A percentile compares a stretch with the other conserved stretches of the same genome.
Evolutionary conservation across 176 grass and related monocot genomes (phyloP).

Genomic region (Phragmites australis): DNA sequence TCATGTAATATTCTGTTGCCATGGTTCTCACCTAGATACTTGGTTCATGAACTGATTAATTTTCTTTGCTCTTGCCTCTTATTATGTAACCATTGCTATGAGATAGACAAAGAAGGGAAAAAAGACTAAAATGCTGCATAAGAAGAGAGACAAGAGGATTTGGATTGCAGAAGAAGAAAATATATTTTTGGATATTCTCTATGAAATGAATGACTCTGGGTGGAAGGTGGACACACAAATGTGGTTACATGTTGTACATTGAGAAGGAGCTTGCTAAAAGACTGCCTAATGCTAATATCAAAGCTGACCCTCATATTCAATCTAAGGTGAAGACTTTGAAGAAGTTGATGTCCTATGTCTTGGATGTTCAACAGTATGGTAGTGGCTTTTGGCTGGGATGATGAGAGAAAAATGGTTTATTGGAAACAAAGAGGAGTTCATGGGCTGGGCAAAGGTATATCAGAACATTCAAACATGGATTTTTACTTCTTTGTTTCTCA

Average conservation of each 20-base stretch:
- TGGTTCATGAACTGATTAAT: too few relatives aligned
- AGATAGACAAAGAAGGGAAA: too few relatives aligned
- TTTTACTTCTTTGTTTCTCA: background rate
- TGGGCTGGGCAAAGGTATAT: background rate
- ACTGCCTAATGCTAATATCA: background rate
- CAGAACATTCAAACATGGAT: background rate
- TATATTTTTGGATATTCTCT: background rate
- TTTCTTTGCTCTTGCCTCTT: too few relatives aligned
- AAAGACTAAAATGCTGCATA: background rate
- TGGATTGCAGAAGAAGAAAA: background rate
- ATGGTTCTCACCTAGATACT: too few relatives aligned
- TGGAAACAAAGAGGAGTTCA: background rate
- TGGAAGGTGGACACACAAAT: constrained; percentile 14
- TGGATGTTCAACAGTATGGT: background rate
- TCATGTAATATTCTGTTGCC: too few relatives aligned
- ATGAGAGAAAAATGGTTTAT: background rate
- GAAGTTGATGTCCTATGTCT: background rate
- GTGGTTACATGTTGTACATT: background rate
- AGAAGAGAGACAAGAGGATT: background rate
- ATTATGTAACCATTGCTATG: too few relatives aligned
- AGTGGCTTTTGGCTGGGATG: background rate
- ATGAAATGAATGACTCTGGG: background rate
- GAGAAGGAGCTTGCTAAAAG: background rate
- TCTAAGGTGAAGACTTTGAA: background rate
- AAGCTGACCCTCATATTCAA: background rate